A percentile compares a stretch with the other conserved stretches of the same genome.
These are phyloP conservation scores for Gnomoniopsis smithogilvyi DNA, from an alignment of 2,329 filamentous ascomycete genomes.

Conservation along the genomic window DNA sequence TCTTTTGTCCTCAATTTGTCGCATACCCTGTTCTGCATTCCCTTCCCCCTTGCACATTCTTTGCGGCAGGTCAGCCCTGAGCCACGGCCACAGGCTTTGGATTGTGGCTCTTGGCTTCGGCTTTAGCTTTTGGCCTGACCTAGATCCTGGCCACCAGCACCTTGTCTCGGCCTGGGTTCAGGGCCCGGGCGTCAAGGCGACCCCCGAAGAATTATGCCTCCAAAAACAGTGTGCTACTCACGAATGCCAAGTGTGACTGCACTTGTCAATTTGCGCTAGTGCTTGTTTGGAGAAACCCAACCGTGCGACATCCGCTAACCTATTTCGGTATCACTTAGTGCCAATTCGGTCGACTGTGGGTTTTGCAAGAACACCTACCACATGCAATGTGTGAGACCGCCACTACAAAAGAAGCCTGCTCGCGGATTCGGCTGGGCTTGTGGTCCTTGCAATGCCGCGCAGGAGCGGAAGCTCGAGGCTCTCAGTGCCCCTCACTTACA, in stretches of 20 bases:
- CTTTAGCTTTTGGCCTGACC: not conserved
- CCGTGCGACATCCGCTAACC: constrained; percentile 13
- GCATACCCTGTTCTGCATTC: constrained; percentile 7
- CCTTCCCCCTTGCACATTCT: not conserved
- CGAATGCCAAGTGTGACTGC: constrained; percentile 8
- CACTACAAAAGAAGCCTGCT: constrained; percentile 90
- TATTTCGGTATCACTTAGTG: constrained; percentile 45
- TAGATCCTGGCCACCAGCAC: not conserved
- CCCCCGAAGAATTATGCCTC: not conserved
- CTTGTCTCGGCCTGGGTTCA: not conserved
- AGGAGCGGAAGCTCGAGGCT: constrained; percentile 88
- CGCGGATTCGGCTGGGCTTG: constrained; percentile 98
- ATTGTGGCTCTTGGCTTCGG: not conserved
- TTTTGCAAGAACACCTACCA: constrained; percentile 95
- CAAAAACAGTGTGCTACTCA: not conserved
- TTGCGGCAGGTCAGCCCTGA: constrained; percentile 13
- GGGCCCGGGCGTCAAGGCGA: not conserved
- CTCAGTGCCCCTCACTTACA: constrained; percentile 76
- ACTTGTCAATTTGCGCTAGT: constrained; percentile 11
- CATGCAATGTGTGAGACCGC: constrained; percentile 95
- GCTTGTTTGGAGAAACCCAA: constrained; percentile 3
- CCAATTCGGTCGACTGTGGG: constrained; percentile 95
- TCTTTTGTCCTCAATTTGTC: constrained; percentile 6
- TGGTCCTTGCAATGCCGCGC: constrained; percentile 91
- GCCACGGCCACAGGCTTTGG: not conserved